Conservation (phyloP, 148 eudicot genomes). For the Fagopyrum esculentum region DNA sequence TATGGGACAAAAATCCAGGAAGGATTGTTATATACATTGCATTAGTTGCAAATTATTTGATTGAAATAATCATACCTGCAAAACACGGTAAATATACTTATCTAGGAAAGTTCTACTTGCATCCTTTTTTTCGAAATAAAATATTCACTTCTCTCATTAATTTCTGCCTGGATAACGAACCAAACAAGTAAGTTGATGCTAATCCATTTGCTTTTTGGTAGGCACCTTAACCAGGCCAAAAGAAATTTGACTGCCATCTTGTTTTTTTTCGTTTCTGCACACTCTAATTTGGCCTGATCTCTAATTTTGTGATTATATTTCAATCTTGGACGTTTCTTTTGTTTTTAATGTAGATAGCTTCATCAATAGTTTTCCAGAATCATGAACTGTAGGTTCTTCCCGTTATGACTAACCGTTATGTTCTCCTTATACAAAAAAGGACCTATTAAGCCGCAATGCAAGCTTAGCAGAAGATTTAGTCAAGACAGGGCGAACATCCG, state of each 20-base stretch:
- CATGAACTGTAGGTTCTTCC: neutral
- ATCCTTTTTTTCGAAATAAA: too few species aligned
- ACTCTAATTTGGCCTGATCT: neutral
- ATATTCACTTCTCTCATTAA: too few species aligned
- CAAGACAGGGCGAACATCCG: constrained; percentile 45
- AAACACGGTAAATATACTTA: too few species aligned
- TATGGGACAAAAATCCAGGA: too few species aligned
- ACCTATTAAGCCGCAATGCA: constrained; percentile 76
- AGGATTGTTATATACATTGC: too few species aligned
- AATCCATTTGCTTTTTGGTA: neutral
- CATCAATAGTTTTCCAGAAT: neutral
- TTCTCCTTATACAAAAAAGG: constrained; percentile 28
- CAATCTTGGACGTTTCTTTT: neutral
- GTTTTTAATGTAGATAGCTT: neutral
- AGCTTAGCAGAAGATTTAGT: constrained; percentile 71
- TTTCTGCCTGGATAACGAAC: too few species aligned
- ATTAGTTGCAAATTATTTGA: too few species aligned
- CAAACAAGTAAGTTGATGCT: neutral
- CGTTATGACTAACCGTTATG: neutral
- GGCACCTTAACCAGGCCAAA: neutral
- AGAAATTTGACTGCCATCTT: neutral
- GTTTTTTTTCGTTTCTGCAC: neutral
- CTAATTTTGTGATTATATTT: neutral
- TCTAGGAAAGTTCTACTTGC: too few species aligned
- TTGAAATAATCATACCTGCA: too few species aligned